Evolutionary conservation across 2,329 filamentous ascomycete genomes (phyloP).

Genomic region (Penicillium sp.): DNA sequence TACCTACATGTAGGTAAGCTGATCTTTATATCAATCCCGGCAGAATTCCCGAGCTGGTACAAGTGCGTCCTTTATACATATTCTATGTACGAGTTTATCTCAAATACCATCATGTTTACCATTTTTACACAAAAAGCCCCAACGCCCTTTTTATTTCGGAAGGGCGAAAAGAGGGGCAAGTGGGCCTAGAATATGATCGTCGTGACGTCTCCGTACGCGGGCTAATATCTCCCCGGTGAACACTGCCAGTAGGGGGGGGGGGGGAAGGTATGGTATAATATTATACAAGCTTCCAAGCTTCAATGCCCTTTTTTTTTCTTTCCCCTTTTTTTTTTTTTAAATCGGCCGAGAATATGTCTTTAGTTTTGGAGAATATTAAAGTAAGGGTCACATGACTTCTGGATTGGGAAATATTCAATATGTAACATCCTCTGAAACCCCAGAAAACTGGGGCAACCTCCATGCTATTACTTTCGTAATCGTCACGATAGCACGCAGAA

Average conservation of each 20-base stretch:
- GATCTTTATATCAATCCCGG: not conserved
- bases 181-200: slow-evolving; percentile 19
- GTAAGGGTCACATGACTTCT: not conserved
- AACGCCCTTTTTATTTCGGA: not conserved
- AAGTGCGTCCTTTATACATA: not conserved
- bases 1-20: not conserved
- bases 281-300: not conserved
- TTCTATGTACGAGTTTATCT: not conserved
- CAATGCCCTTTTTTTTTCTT: not conserved
- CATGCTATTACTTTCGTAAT: no score
- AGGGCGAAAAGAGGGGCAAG: slow-evolving; percentile 5
- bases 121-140: not conserved
- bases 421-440: no score
- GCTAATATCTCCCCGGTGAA: slow-evolving; percentile 21
- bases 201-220: slow-evolving; percentile 18
- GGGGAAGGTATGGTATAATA: not conserved
- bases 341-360: not conserved
- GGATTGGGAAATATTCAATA: no score
- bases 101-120: not conserved
- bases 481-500: no score
- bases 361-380: not conserved
- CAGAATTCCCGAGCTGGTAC: not conserved
- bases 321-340: not conserved
- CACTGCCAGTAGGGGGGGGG: not conserved
- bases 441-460: no score